A percentile compares a stretch with the other conserved stretches of the same genome.
Conservation (phyloP, 2,329 filamentous ascomycete genomes). For the Calcarisporium arbuscula region DNA sequence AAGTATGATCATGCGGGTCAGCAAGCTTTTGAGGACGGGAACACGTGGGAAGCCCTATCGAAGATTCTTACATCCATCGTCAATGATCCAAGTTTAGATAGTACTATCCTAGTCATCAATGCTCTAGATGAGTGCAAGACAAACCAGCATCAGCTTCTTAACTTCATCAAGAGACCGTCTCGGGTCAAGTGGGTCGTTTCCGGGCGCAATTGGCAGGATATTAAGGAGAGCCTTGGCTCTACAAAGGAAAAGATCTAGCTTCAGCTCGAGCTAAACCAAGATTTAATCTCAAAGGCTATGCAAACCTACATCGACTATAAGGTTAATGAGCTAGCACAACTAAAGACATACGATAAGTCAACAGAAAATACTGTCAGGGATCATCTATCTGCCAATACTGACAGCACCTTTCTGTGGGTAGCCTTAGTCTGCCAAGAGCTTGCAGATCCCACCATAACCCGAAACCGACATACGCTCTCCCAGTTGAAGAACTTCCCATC, state of each 20-base stretch:
- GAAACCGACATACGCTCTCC: slow-evolving; percentile 9
- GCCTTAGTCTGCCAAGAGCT: slow-evolving; percentile 14
- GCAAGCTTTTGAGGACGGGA: slow-evolving; percentile 30
- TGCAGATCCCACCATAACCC: not conserved
- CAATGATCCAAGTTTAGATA: slow-evolving; percentile 20
- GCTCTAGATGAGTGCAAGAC: slow-evolving; percentile 36
- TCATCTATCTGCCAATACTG: slow-evolving; percentile 22
- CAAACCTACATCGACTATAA: slow-evolving; percentile 3
- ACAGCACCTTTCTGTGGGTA: slow-evolving; percentile 24
- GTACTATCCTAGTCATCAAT: slow-evolving; percentile 33
- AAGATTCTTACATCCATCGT: slow-evolving; percentile 34
- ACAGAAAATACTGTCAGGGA: slow-evolving; percentile 3
- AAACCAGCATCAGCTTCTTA: slow-evolving; percentile 28
- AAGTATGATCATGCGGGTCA: slow-evolving; percentile 26
- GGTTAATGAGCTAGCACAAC: not conserved
- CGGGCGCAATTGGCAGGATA: slow-evolving; percentile 3
- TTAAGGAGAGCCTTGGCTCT: slow-evolving; percentile 10
- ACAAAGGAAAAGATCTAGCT: not conserved
- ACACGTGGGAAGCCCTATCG: slow-evolving; percentile 28
- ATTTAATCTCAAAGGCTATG: slow-evolving; percentile 1
- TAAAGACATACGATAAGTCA: slow-evolving; percentile 1
- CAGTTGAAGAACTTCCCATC: slow-evolving; percentile 21
- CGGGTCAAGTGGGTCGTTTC: slow-evolving; percentile 6
- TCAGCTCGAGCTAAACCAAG: slow-evolving; percentile 3
- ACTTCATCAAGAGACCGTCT: slow-evolving; percentile 20